Evolutionary conservation across 2,329 filamentous ascomycete species (phyloP).

Genomic region (Cladobotryum protrusum): DNA sequence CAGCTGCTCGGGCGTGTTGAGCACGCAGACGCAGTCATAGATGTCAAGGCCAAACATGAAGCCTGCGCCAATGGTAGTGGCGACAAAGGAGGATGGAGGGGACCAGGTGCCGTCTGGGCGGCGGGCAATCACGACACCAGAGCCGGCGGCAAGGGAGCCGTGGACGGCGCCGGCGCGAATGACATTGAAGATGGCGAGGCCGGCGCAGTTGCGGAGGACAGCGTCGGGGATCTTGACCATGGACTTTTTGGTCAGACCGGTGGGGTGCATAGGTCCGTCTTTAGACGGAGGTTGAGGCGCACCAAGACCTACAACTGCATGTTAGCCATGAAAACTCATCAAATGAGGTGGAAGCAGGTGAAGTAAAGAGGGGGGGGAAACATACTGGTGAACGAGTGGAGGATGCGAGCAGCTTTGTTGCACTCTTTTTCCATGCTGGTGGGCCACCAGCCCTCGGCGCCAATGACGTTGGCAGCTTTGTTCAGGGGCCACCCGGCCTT

Average conservation of each 20-base stretch:
- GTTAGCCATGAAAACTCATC: not conserved
- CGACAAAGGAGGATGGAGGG: conserved; percentile 64
- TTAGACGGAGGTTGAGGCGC: conserved; percentile 14
- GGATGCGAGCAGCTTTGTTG: conserved; percentile 68
- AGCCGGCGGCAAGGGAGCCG: conserved; percentile 52
- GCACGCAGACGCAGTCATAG: conserved; percentile 70
- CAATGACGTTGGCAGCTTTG: conserved; percentile 60
- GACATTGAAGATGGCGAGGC: conserved; percentile 58
- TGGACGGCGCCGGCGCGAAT: conserved; percentile 53
- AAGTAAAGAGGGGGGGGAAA: not conserved
- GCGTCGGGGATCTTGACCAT: conserved; percentile 33
- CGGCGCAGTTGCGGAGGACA: conserved; percentile 49
- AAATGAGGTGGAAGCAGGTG: not conserved
- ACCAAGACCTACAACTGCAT: conserved; percentile 12
- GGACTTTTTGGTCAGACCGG: conserved; percentile 26
- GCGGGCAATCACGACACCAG: conserved; percentile 53
- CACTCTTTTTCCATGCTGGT: conserved; percentile 67
- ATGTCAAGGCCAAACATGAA: conserved; percentile 69
- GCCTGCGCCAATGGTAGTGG: conserved; percentile 63
- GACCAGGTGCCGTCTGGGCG: conserved; percentile 59
- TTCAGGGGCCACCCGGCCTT: conserved; percentile 62
- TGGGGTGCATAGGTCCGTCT: conserved; percentile 25
- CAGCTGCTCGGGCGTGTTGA: conserved; percentile 62
- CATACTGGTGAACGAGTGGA: conserved; percentile 63
- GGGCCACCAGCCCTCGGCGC: conserved; percentile 71